phyloP scores from a whole-genome alignment of 1,139 yeast genomes.

The Candida tropicalis region DNA sequence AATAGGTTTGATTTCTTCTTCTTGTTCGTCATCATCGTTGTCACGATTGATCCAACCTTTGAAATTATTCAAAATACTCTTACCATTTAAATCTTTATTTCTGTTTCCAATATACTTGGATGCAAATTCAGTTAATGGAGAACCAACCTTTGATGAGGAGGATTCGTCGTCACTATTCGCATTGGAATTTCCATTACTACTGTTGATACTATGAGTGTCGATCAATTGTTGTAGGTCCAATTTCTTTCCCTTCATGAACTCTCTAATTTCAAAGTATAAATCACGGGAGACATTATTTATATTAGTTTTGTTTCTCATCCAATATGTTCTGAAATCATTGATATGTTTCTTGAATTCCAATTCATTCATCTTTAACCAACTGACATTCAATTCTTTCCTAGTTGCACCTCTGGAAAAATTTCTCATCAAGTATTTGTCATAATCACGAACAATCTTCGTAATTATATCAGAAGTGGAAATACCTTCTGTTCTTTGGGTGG shows the following conservation, averaged over 20 bases:
- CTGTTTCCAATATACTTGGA: constrained; percentile 61
- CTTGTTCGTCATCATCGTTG: constrained; percentile 15
- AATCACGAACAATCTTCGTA: constrained; percentile 91
- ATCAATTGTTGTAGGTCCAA: constrained; percentile 37
- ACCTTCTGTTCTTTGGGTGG: constrained; percentile 96
- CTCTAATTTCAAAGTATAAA: constrained; percentile 79
- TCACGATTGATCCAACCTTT: constrained; percentile 64
- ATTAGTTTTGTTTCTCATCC: constrained; percentile 72
- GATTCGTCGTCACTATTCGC: constrained; percentile 9
- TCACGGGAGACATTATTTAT: constrained; percentile 79
- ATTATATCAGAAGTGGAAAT: constrained; percentile 94
- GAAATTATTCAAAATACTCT: constrained; percentile 61
- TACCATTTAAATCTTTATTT: constrained; percentile 44
- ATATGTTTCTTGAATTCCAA: constrained; percentile 90
- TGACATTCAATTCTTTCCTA: constrained; percentile 90
- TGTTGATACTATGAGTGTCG: constrained; percentile 22
- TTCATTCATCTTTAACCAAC: constrained; percentile 97
- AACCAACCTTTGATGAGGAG: constrained; percentile 21
- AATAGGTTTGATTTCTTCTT: constrained; percentile 20
- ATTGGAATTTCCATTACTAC: constrained; percentile 29
- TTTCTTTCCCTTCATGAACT: constrained; percentile 62
- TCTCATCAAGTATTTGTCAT: constrained; percentile 94
- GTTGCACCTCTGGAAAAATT: constrained; percentile 98
- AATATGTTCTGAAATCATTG: constrained; percentile 79
- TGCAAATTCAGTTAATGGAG: constrained; percentile 66